phyloP scores from a whole-genome alignment of 1,139 yeast species.

The Taphrina populina region DNA sequence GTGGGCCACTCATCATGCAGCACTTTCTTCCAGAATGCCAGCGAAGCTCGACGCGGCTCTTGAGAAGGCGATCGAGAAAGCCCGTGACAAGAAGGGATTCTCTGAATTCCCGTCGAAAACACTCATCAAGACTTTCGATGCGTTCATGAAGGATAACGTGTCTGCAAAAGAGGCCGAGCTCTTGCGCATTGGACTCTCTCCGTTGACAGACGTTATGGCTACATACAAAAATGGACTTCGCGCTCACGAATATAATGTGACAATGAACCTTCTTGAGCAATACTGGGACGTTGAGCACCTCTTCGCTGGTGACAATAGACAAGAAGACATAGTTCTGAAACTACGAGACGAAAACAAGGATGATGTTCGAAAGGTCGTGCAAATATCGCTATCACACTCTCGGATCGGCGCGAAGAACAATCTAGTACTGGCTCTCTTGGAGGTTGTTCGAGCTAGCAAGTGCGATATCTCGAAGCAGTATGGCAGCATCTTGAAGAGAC shows the following conservation, averaged over 20 bases:
- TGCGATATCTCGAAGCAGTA: conserved; percentile 70
- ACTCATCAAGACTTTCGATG: conserved; percentile 59
- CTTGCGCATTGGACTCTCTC: conserved; percentile 63
- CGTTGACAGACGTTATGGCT: conserved; percentile 67
- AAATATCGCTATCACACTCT: conserved; percentile 79
- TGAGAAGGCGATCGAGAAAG: conserved; percentile 58
- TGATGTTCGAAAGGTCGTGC: conserved; percentile 70
- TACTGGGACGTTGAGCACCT: conserved; percentile 74
- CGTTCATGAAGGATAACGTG: conserved; percentile 48
- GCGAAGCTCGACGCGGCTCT: conserved; percentile 68
- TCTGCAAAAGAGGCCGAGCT: conserved; percentile 54
- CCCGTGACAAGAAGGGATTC: conserved; percentile 53
- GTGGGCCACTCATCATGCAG: conserved; percentile 83
- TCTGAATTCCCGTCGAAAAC: conserved; percentile 95
- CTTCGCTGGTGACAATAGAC: conserved; percentile 74
- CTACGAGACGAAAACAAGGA: conserved; percentile 84
- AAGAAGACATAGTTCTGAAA: conserved; percentile 72
- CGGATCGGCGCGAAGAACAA: conserved; percentile 92
- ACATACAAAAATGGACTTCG: conserved; percentile 72
- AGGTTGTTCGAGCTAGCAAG: conserved; percentile 50
- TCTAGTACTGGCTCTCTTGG: conserved; percentile 76
- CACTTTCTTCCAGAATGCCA: conserved; percentile 88
- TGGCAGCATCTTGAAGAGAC: conserved; percentile 66
- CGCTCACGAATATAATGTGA: conserved; percentile 78
- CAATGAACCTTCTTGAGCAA: conserved; percentile 65